Conservation (phyloP, 2,329 filamentous ascomycete species). For the Fusarium multiceps region DNA sequence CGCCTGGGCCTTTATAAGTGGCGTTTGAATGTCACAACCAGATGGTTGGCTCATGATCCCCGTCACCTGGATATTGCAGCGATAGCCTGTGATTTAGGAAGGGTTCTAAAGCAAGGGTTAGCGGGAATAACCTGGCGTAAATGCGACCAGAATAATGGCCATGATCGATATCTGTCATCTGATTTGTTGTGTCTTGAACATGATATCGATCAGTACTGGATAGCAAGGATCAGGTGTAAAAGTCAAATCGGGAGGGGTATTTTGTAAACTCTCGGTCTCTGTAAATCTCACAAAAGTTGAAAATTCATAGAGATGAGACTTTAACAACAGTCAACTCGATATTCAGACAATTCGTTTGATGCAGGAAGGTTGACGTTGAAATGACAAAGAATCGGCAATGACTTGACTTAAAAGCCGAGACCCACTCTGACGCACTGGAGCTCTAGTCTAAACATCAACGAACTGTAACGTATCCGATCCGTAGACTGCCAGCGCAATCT, state of each 20-base stretch:
- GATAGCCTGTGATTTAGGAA: background rate
- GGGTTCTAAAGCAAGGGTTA: background rate
- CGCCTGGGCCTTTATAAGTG: background rate
- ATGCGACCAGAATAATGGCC: background rate
- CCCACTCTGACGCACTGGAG: conserved; percentile 46
- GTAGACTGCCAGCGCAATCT: conserved; percentile 18
- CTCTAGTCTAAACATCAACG: conserved; percentile 30
- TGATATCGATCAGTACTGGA: background rate
- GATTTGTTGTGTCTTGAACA: conserved; percentile 10
- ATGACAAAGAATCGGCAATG: conserved; percentile 1
- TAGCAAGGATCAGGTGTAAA: background rate
- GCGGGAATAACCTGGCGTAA: background rate
- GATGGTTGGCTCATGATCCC: conserved; percentile 17
- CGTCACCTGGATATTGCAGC: background rate
- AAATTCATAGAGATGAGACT: background rate
- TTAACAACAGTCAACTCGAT: background rate
- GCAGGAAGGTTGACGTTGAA: background rate
- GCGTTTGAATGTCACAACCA: conserved; percentile 1
- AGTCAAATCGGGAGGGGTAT: background rate
- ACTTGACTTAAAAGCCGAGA: conserved; percentile 20
- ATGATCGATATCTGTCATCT: background rate
- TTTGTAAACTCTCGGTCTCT: too few species aligned
- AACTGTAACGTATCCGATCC: conserved; percentile 2
- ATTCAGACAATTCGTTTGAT: background rate
- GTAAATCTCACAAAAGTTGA: too few species aligned